Evolutionary conservation across 148 eudicot genomes (phyloP).

Genomic region (Arbutus unedo): DNA sequence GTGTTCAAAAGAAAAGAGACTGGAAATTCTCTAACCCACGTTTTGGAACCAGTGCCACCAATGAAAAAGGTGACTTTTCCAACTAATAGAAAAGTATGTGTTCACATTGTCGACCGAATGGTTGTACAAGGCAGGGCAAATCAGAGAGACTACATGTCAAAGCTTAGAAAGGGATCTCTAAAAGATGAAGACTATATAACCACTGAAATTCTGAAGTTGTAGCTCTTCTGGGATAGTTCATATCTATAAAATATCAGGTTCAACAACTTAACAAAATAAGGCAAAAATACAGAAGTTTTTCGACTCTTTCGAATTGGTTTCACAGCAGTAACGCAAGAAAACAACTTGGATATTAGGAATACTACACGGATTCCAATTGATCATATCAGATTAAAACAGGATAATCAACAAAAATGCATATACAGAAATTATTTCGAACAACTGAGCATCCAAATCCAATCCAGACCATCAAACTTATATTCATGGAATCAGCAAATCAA

Average conservation of each 20-base stretch:
- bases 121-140: not conserved
- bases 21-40: not conserved
- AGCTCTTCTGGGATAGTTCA: not conserved
- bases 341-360: not conserved
- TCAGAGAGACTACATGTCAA: not conserved
- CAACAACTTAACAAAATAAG: not conserved
- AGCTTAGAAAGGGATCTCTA: not conserved
- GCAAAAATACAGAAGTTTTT: not conserved
- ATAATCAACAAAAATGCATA: not conserved
- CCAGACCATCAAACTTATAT: not conserved
- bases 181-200: not conserved
- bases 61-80: not conserved
- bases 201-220: not conserved
- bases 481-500: not conserved
- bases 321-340: not conserved
- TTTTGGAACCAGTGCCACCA: not conserved
- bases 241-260: not conserved
- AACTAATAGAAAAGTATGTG: not conserved
- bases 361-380: not conserved
- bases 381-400: not conserved
- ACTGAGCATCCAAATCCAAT: constrained; percentile 2
- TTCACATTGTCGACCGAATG: not conserved
- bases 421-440: not conserved
- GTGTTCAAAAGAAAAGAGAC: not conserved
- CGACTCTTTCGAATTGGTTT: not conserved